Percentiles rank a stretch among this genome's conserved stretches.
phyloP scores from a whole-genome alignment of 2,329 filamentous ascomycete genomes.

The Moelleriella libera region DNA sequence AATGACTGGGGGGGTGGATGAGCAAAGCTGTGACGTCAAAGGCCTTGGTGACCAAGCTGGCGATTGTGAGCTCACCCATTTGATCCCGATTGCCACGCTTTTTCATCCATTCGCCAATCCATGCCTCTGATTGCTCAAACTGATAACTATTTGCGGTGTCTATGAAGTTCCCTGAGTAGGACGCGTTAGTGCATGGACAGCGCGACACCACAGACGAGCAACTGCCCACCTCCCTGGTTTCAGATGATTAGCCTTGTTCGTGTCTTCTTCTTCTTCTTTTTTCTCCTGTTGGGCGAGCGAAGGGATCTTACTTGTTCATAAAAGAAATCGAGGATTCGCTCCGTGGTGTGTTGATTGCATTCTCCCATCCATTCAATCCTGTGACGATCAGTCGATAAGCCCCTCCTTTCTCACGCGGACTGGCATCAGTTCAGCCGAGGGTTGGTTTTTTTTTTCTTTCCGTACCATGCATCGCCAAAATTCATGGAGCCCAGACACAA shows the following conservation, averaged over 20 bases:
- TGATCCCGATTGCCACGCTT: slow-evolving; percentile 49
- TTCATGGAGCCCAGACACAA: slow-evolving; percentile 52
- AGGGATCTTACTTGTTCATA: slow-evolving; percentile 31
- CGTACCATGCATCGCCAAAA: slow-evolving; percentile 41
- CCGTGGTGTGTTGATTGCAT: slow-evolving; percentile 47
- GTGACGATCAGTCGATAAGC: background rate
- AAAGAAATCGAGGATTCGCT: slow-evolving; percentile 53
- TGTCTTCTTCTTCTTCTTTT: background rate
- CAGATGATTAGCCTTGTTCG: background rate
- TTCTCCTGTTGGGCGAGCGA: too few relatives aligned
- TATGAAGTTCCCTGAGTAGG: slow-evolving; percentile 49
- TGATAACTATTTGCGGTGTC: slow-evolving; percentile 61
- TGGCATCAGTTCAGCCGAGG: too few relatives aligned
- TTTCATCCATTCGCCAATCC: slow-evolving; percentile 60
- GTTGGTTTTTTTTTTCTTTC: too few relatives aligned
- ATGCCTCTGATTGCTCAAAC: slow-evolving; percentile 43
- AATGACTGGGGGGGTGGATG: slow-evolving; percentile 30
- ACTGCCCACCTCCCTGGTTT: slow-evolving; percentile 12
- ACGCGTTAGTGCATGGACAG: background rate
- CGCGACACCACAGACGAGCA: background rate
- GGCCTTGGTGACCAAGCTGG: background rate
- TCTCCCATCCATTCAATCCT: slow-evolving; percentile 46
- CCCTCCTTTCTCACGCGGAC: too few relatives aligned
- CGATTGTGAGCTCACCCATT: slow-evolving; percentile 41
- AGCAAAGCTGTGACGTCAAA: background rate